Evolutionary conservation across 2,329 filamentous ascomycete genomes (phyloP), one percentile per base, ranked within the genome.

Genomic region (Emmonsia crescens): DNA sequence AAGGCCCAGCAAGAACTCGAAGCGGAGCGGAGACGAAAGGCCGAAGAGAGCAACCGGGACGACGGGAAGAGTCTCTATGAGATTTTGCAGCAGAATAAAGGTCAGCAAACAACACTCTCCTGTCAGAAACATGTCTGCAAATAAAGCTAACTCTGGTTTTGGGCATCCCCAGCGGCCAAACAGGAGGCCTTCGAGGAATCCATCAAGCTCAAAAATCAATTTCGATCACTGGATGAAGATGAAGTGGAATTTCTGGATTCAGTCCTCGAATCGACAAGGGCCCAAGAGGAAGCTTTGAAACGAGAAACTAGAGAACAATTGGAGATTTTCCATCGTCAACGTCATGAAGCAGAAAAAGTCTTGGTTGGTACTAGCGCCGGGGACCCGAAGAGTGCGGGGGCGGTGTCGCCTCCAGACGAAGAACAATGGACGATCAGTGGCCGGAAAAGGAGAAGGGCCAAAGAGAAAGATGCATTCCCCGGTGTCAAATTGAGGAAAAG

Each of bases 281-380:
- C 78, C 27, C 77, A 84, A 68, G 84, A 86, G 66, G 79, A 76
- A 1, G 80, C 78, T 3, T 76, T 86, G 52, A 81, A 78, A 67
- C 82, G 79, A 66, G 82, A 87, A 66, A 86, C 83, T 0, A 74
- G 75, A 5, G 82, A 85, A 64, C 81, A 83, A 67, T 72, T 87
- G 12, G 82, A 85, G 48, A 68, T 76, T 1, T 87, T 87, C 66
- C 79, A 83, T 36, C 78, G 77, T 64, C 81, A 83, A 67, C 83
- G 82, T 63, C 82, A 85, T 64, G 80, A 84, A 64, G 82, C 79
- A 0, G 83, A 86, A 70, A 79, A 79, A 66, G 78, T 73, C 64
- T 67, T 77, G 10, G 61, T 75, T 5, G 72, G 66, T 14, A 70
- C 74, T 31, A 59, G 62, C n/a, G 52, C 60, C 27, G 61, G 24